Evolutionary conservation across 768 basidiomycete species (phyloP), one percentile per base, ranked within the genome.

Genomic region (Amanita fuliginea): DNA sequence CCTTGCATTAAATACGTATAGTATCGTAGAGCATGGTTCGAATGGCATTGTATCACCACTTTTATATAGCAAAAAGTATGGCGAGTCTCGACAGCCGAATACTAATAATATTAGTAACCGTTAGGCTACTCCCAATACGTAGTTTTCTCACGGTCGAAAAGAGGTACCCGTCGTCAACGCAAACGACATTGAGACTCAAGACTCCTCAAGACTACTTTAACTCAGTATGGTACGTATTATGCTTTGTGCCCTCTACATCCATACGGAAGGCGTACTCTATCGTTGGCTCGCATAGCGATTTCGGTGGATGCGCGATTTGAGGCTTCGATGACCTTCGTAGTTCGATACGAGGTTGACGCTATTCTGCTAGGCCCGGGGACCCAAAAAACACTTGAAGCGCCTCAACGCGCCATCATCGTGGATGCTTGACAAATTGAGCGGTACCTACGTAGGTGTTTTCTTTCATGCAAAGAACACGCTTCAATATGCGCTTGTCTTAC

Each of bases 341-440:
- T 35, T 19, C 34, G 39, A 39, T 51, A 46, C 39, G 18, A 49
- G 46, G 46, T 54, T 55, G 52, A 54, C 68, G 52, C 55, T 43
- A 36, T 47, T 48, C 47, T 22, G 41, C 40, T 62, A 96, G 94
- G 92, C 80, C 64, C 86, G 94, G 69, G 94, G 94, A 83, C 94
- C 94, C 56, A 96, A 89, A 86, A 96, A 96, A 73, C 94, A 97
- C 67, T 80, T 97, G 75, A 97, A 97, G 80, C 88, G 95, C 64
- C 81, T 98, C 53, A 83, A 84, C 58, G 96, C 96, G 54, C 96
- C 96, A 55, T 95, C 92, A 42, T 86, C 91, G 75, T 99, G 96
- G 96, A 97, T 99, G 94, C 80, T 99, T 56, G 92, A 98, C 78
- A 99, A 99, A 76, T 72, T 99, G 62, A 83, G 87, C 71, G 91